phyloP scores from a whole-genome alignment of 768 basidiomycete species.

The Pleurotus giganteus region DNA sequence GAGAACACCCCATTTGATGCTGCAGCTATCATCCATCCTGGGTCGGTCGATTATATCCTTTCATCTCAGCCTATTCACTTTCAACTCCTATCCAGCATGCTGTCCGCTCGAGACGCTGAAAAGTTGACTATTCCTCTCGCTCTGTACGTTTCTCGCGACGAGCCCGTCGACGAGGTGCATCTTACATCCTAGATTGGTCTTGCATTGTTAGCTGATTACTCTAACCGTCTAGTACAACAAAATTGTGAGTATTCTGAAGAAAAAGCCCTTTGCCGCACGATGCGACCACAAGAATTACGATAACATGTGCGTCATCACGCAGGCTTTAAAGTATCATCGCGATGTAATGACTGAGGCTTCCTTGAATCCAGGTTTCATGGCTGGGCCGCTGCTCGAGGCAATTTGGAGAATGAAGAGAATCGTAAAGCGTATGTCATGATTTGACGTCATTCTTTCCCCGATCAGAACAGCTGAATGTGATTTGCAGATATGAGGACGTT shows the following conservation, averaged over 20 bases:
- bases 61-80: neutral
- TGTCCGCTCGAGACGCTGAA: constrained; percentile 47
- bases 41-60: constrained; percentile 34
- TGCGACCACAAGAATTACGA: constrained; percentile 49
- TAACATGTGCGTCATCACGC: constrained; percentile 34
- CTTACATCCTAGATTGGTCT: neutral
- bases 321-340: neutral
- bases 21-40: constrained; percentile 54
- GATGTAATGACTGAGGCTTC: neutral
- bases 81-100: constrained; percentile 35
- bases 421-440: constrained; percentile 43
- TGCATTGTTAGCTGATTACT: neutral
- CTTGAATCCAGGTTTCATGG: constrained; percentile 49
- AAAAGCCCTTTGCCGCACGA: constrained; percentile 48
- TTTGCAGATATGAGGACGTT: constrained; percentile 48
- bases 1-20: constrained; percentile 44
- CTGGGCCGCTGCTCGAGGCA: constrained; percentile 61
- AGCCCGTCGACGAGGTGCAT: constrained; percentile 53
- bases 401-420: constrained; percentile 55
- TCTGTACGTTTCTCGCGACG: constrained; percentile 58
- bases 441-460: neutral
- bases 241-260: constrained; percentile 43
- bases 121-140: constrained; percentile 51
- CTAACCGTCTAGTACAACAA: constrained; percentile 38
- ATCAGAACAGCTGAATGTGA: neutral